Evolutionary conservation across 129 eudicot species (phyloP).

Genomic region (Escallonia herrerae): DNA sequence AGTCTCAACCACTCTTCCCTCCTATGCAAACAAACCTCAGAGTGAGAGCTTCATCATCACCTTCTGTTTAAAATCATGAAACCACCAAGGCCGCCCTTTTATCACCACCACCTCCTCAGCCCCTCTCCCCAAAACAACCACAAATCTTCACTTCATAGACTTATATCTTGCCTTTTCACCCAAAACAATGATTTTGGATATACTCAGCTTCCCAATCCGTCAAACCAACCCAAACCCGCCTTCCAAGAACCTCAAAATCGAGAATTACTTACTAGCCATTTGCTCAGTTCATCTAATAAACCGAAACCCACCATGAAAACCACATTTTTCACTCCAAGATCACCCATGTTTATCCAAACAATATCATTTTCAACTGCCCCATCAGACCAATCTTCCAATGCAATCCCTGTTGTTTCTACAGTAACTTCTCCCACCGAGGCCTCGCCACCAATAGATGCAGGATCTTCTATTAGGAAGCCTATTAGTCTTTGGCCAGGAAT

Average conservation of each 20-base stretch:
- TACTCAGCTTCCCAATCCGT: conserved; percentile 11
- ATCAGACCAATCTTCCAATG: conserved; percentile 10
- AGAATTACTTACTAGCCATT: background rate
- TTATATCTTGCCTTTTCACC: background rate
- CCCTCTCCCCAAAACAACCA: background rate
- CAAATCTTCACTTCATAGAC: background rate
- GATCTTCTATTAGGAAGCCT: conserved; percentile 70
- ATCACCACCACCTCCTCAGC: background rate
- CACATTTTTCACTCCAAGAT: background rate
- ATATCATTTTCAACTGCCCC: conserved; percentile 28
- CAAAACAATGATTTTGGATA: conserved; percentile 1
- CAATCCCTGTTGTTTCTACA: conserved; percentile 28
- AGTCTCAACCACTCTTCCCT: too few relatives aligned
- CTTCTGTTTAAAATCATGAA: background rate
- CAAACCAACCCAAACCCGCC: conserved; percentile 16
- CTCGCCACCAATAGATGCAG: conserved; percentile 61
- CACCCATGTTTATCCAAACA: conserved; percentile 6
- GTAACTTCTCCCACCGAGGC: conserved; percentile 23
- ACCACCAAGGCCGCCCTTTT: background rate
- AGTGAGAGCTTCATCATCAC: background rate
- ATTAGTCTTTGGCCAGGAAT: conserved; percentile 90
- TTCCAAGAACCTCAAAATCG: background rate
- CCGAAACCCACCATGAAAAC: conserved; percentile 12
- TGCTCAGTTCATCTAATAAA: background rate
- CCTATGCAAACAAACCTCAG: background rate